These are phyloP conservation scores for Xylaria curta DNA, from an alignment of 495 filamentous ascomycete genomes.

Conservation along the genomic window DNA sequence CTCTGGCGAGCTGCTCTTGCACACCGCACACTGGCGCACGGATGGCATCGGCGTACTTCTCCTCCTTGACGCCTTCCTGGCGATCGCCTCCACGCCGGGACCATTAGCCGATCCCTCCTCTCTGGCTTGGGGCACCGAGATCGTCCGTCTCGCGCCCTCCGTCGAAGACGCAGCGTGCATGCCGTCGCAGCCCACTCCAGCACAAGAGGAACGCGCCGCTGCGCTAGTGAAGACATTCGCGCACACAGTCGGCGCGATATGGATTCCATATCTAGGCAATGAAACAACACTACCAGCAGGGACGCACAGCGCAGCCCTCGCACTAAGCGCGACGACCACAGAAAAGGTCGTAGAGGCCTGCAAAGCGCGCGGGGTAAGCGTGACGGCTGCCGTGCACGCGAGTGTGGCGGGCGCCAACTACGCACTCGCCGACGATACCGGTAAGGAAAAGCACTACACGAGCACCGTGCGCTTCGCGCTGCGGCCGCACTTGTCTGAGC, in stretches of 20 bases:
- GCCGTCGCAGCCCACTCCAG: too few species aligned
- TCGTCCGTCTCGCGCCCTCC: too few species aligned
- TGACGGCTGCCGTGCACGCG: background rate
- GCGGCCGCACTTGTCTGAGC: too few species aligned
- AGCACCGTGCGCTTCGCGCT: too few species aligned
- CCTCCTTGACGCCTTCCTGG: background rate
- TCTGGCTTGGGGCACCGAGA: background rate
- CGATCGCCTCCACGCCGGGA: background rate
- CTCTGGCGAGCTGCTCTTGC: background rate
- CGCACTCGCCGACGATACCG: too few species aligned
- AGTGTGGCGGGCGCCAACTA: background rate
- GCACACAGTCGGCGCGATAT: background rate
- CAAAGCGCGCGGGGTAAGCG: background rate
- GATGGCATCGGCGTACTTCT: background rate
- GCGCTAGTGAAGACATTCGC: background rate
- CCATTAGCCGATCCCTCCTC: background rate
- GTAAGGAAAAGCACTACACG: too few species aligned
- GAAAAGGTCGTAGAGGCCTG: background rate
- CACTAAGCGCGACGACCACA: background rate
- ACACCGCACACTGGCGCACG: background rate
- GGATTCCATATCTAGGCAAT: background rate
- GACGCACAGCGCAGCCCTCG: background rate
- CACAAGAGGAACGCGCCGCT: too few species aligned
- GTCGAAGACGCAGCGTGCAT: too few species aligned
- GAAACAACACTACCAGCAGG: background rate